Base-by-base conservation (phyloP, 106 monocot species). In the Platanthera guangdongensis region DNA sequence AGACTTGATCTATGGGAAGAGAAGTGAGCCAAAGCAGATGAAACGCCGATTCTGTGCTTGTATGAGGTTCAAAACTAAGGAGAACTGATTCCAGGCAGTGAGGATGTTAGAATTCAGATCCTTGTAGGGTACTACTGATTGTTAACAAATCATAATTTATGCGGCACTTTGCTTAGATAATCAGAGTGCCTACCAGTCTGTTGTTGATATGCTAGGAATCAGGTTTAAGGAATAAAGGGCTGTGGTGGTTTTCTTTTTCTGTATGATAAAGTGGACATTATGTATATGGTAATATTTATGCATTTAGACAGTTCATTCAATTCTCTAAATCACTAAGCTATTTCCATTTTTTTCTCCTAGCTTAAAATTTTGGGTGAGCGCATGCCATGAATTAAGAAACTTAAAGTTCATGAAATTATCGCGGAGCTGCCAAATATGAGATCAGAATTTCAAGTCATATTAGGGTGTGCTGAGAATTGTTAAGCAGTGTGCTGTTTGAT, bases 1-100 rank as follows among this genome's bases (percentile, higher is more conserved):
- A 57, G 89, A 94, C 14, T 91, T 85, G 74, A 79, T 91, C 53
- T 85, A 89, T 79, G 94, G 87, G 21, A 71, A 73, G 73, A 68
- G 78, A 75, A 81, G 84, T 57, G 77, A 81, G 57, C 25, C 19
- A 4, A 80, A 48, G 49, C 59, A 77, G 46, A 84, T 74, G 73
- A 84, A 80, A 67, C 19, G 57, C 1, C 48, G 54, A 18, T 79
- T 84, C 8, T 91, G 84, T 77, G 82, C 74, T 28, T 91, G 88
- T 55, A 80, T 91, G 68, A 82, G 76, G 52, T 74, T 78, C 6
- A 82, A 84, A 74, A 78, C 82, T 1, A 72, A 46, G 8, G 71
- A 30, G 57, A 83, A 84, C 50, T 80, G 71, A 80, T 54, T 75
- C 73, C 28, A 64, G n/a, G 14, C 55, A 14, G 13, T 13, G n/a